These are phyloP conservation scores for Centaurea solstitialis DNA, from an alignment of 129 eudicot genomes.

Conservation along the genomic window DNA sequence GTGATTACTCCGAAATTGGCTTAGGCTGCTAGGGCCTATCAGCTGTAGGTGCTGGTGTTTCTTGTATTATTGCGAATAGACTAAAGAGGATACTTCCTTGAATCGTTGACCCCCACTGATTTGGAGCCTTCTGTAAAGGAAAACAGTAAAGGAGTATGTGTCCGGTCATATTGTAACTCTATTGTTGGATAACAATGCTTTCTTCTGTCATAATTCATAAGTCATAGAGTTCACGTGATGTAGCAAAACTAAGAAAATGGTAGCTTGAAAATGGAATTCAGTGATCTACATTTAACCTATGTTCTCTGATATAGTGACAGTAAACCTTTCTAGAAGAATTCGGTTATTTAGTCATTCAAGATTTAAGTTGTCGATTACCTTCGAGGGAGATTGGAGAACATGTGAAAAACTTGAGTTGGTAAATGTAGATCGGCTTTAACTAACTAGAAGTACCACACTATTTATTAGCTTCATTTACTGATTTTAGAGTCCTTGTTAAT, in stretches of 20 bases:
- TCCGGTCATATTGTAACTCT: background rate
- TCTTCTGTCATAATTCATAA: background rate
- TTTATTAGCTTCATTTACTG: slow-evolving; percentile 4
- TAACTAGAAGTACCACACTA: background rate
- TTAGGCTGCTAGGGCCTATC: slow-evolving; percentile 17
- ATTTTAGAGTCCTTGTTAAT: slow-evolving; percentile 15
- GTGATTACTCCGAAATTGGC: background rate
- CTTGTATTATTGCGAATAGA: slow-evolving; percentile 1
- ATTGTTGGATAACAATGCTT: slow-evolving; percentile 3
- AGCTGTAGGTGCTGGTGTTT: background rate
- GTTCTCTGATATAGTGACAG: background rate
- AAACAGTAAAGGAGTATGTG: slow-evolving; percentile 7
- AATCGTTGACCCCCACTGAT: background rate
- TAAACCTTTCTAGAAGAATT: background rate
- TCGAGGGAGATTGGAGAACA: background rate
- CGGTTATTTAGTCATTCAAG: background rate
- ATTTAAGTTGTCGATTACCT: slow-evolving; percentile 12
- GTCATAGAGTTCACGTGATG: background rate
- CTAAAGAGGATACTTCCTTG: background rate
- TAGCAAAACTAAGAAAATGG: background rate
- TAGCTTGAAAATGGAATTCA: background rate
- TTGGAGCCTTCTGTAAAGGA: background rate
- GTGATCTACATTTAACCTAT: slow-evolving; percentile 8
- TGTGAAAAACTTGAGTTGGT: background rate
- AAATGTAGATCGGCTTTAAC: background rate